Conservation (phyloP, 257 asterid genomes). For the Capsicum chinense region DNA sequence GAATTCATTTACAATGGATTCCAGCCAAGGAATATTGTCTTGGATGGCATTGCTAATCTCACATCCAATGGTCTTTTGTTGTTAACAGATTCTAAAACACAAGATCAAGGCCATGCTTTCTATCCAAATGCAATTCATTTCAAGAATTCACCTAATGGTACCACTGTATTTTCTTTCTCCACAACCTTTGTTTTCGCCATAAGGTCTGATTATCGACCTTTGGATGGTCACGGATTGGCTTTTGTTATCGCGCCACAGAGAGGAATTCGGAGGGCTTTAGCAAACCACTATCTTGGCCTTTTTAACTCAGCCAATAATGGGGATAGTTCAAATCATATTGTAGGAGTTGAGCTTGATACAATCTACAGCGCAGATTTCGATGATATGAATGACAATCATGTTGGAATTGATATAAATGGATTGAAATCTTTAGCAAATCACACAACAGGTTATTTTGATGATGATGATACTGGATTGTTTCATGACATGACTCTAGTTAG, state of each 20-base stretch:
- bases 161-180: slow-evolving; percentile 51
- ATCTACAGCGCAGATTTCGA: slow-evolving; percentile 42
- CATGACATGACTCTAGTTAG: slow-evolving; percentile 43
- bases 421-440: slow-evolving; percentile 34
- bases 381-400: slow-evolving; percentile 59
- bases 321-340: slow-evolving; percentile 47
- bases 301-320: slow-evolving; percentile 57
- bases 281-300: slow-evolving; percentile 57
- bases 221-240: slow-evolving; percentile 63
- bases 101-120: slow-evolving; percentile 59
- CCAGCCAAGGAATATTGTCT: slow-evolving; percentile 41
- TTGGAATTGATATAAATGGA: slow-evolving; percentile 58
- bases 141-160: slow-evolving; percentile 44
- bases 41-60: slow-evolving; percentile 62
- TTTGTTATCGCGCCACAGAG: slow-evolving; percentile 57
- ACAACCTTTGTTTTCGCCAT: slow-evolving; percentile 64
- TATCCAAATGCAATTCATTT: slow-evolving; percentile 50
- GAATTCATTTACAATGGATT: slow-evolving; percentile 60
- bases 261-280: slow-evolving; percentile 44
- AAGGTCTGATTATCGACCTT: slow-evolving; percentile 40
- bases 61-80: slow-evolving; percentile 50
- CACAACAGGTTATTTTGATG: slow-evolving; percentile 51
- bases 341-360: slow-evolving; percentile 70
- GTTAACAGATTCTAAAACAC: slow-evolving; percentile 52
- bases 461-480: slow-evolving; percentile 27